Evolutionary conservation across 441 rosid genomes (phyloP), one percentile per base, ranked within the genome.

Genomic region (Euphorbia celastroides): DNA sequence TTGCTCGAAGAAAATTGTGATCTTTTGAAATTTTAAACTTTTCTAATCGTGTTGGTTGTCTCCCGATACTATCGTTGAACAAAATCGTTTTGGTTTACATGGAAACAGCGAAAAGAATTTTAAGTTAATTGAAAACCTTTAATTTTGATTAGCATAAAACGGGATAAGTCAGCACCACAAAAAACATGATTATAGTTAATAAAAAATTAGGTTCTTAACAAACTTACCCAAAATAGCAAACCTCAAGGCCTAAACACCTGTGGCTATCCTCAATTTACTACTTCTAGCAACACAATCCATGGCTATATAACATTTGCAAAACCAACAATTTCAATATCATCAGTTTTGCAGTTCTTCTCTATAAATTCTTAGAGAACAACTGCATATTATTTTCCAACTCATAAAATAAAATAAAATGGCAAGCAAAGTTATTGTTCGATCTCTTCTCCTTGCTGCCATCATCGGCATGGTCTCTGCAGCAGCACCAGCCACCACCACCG

Each of bases 401-500:
- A 20, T 5, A 20, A 17, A 11, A 17, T 25, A 23, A 20, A 20
- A 17, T 2, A 60, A 46, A 30, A 86, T 86, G 91, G 87, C 78
- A 17, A 76, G 71, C 57, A 78, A 76, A 56, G 60, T 76, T 64
- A 50, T 73, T 55, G 46, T 79, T 69, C 57, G 83, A 17, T 77
- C 81, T 14, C 78, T 84, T 23, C 42, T 84, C 68, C 65, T 86
- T 19, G 65, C 80, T 23, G 87, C 86, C 71, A n/a, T 88, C 3
- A 57, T 81, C 52, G 84, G 88, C 38, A 32, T 81, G n/a, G 81
- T 73, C 20, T 71, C 80, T 1, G 92, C 86, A 2, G 81, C 80
- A 1, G 41, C 80, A 25, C 60, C 82, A 0, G 44, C 82, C 30
- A 19, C 78, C 14, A 52, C 81, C 1, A 79, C 80, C 4, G 52